These are phyloP conservation scores for Kitagawia praeruptora DNA, from an alignment of 129 eudicot species.

Conservation along the genomic window DNA sequence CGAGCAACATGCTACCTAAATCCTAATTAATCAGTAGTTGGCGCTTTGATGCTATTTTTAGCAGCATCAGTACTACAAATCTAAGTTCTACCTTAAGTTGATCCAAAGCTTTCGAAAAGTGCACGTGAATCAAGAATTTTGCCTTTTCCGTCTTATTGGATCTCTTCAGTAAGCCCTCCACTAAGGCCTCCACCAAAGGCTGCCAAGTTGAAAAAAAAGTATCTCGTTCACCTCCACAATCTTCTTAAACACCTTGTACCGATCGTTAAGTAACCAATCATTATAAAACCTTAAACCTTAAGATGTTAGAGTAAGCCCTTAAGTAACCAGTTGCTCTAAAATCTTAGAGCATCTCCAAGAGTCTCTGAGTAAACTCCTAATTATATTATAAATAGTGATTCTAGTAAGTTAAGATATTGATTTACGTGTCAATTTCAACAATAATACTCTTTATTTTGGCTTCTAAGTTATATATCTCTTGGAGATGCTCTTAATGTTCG, in stretches of 20 bases:
- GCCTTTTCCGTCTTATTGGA: slow-evolving; percentile 42
- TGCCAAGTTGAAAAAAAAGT: slow-evolving; percentile 59
- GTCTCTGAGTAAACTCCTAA: too few relatives aligned
- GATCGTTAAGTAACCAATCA: too few relatives aligned
- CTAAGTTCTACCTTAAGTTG: slow-evolving; percentile 63
- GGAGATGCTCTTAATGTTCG: too few relatives aligned
- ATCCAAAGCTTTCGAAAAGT: slow-evolving; percentile 62
- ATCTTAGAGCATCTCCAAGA: too few relatives aligned
- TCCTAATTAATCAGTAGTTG: neutral
- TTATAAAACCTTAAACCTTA: too few relatives aligned
- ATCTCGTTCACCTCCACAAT: slow-evolving; percentile 65
- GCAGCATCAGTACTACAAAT: slow-evolving; percentile 23
- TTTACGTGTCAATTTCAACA: too few relatives aligned
- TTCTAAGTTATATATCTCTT: too few relatives aligned
- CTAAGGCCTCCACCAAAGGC: slow-evolving; percentile 43
- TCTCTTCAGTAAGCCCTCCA: slow-evolving; percentile 35
- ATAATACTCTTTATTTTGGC: too few relatives aligned
- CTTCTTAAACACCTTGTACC: slow-evolving; percentile 57
- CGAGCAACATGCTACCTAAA: neutral
- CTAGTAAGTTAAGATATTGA: too few relatives aligned
- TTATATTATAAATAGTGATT: too few relatives aligned
- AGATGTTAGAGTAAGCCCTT: too few relatives aligned
- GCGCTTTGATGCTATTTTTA: neutral
- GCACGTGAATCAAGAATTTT: slow-evolving; percentile 41
- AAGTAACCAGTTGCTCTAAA: too few relatives aligned